These are phyloP conservation scores for Madurella mycetomatis DNA, from an alignment of 2,329 filamentous ascomycete species.

Conservation along the genomic window DNA sequence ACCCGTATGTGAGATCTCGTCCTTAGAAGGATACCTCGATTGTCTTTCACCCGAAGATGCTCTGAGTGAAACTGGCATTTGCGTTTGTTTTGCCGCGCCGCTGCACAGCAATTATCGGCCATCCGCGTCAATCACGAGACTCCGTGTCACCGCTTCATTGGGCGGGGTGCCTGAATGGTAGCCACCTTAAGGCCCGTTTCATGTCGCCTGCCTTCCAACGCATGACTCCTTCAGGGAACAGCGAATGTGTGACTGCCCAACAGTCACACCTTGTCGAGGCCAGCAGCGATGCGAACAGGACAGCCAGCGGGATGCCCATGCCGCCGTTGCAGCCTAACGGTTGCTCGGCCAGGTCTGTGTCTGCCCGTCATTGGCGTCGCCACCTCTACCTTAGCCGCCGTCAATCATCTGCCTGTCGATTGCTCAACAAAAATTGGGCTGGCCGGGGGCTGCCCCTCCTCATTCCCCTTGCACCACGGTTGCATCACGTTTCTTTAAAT, in stretches of 20 bases:
- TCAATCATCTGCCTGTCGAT: neutral
- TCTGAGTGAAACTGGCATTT: no score
- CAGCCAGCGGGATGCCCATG: neutral
- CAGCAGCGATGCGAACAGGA: neutral
- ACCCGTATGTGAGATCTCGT: no score
- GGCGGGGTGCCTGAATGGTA: conserved; percentile 14
- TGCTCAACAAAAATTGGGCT: conserved; percentile 11
- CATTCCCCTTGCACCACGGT: conserved; percentile 1
- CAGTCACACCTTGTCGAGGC: conserved; percentile 15
- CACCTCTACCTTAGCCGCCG: neutral
- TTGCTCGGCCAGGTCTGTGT: neutral
- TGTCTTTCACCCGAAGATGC: no score
- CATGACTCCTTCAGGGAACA: conserved; percentile 22
- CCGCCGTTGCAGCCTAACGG: conserved; percentile 15
- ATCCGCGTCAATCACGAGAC: neutral
- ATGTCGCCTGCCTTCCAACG: conserved; percentile 22
- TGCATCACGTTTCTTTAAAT: neutral
- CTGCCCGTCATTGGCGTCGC: neutral
- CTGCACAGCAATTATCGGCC: neutral
- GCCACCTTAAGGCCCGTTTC: conserved; percentile 25
- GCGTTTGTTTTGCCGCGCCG: no score
- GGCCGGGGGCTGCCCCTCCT: conserved; percentile 12
- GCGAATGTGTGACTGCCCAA: conserved; percentile 28
- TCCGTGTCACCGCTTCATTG: conserved; percentile 23
- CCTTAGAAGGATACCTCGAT: no score